phyloP scores from a whole-genome alignment of 73 alveolate genomes.

The Urostyla sp. region DNA sequence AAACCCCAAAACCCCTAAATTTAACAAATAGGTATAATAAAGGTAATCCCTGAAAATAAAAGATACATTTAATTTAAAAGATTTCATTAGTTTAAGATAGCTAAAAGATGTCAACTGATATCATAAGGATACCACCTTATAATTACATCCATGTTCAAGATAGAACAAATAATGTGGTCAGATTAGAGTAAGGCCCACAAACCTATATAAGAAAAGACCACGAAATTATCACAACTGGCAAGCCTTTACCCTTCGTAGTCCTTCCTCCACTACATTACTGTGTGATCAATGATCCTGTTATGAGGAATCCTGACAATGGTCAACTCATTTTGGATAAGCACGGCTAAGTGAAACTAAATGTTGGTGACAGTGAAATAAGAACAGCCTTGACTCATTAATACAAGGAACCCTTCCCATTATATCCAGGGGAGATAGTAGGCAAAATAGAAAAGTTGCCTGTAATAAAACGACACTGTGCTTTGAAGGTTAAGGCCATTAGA shows the following conservation, averaged over 20 bases:
- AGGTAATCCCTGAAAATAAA: too few species aligned
- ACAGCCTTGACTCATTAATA: conserved; percentile 64
- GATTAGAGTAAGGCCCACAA: too few species aligned
- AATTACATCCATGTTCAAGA: too few species aligned
- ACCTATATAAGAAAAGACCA: conserved; percentile 53
- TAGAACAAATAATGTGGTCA: too few species aligned
- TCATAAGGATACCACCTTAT: too few species aligned
- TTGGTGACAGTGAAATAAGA: conserved; percentile 81
- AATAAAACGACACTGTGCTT: conserved; percentile 70
- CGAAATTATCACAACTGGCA: conserved; percentile 67
- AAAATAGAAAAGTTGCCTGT: conserved; percentile 55
- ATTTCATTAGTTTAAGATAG: too few species aligned
- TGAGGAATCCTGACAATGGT: conserved; percentile 52
- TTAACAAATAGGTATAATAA: too few species aligned
- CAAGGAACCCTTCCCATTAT: conserved; percentile 81
- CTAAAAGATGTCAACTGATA: too few species aligned
- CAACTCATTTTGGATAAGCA: conserved; percentile 65
- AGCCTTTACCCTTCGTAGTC: conserved; percentile 64
- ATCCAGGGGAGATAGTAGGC: conserved; percentile 70
- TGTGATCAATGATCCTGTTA: conserved; percentile 73
- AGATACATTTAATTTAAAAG: too few species aligned
- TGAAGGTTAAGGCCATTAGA: conserved; percentile 71
- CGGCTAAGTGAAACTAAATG: conserved; percentile 73
- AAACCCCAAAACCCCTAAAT: too few species aligned
- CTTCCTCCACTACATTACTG: conserved; percentile 63